Evolutionary conservation across 2,329 filamentous ascomycete genomes (phyloP).

Genomic region (Microsporum canis): DNA sequence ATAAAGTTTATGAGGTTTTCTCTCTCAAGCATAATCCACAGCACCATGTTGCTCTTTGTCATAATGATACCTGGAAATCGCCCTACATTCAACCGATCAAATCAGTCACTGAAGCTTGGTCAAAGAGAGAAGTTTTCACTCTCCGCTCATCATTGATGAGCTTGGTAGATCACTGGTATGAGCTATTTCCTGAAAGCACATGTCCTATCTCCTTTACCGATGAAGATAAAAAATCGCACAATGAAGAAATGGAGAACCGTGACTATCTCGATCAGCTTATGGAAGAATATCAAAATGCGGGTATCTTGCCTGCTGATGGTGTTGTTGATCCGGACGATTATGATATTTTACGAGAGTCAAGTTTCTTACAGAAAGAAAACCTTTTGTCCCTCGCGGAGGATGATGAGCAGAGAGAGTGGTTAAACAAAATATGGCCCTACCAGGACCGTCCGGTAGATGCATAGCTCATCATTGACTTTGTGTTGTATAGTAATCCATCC

Average conservation of each 20-base stretch:
- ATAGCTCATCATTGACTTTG: not conserved
- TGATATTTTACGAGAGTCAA: not conserved
- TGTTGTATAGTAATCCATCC: too few relatives aligned
- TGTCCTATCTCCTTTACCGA: not conserved
- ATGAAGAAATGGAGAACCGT: constrained; percentile 5
- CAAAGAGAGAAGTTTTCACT: constrained; percentile 4
- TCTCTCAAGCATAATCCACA: not conserved
- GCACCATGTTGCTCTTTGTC: constrained; percentile 2
- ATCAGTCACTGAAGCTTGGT: not conserved
- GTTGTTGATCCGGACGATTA: constrained; percentile 3
- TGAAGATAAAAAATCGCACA: not conserved
- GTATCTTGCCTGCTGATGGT: constrained; percentile 5
- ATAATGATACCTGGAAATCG: not conserved
- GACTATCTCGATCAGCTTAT: constrained; percentile 3
- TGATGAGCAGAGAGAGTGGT: not conserved
- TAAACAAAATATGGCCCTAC: not conserved
- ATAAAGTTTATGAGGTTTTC: constrained; percentile 3
- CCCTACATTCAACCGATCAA: constrained; percentile 4
- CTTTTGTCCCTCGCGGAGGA: not conserved
- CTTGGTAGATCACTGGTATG: not conserved
- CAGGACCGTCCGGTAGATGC: not conserved
- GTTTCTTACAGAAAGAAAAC: not conserved
- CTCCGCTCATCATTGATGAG: not conserved
- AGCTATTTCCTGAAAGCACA: not conserved
- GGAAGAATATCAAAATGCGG: not conserved